Evolutionary conservation across 306 rosid genomes (phyloP).

Genomic region (Ammopiptanthus mongolicus): DNA sequence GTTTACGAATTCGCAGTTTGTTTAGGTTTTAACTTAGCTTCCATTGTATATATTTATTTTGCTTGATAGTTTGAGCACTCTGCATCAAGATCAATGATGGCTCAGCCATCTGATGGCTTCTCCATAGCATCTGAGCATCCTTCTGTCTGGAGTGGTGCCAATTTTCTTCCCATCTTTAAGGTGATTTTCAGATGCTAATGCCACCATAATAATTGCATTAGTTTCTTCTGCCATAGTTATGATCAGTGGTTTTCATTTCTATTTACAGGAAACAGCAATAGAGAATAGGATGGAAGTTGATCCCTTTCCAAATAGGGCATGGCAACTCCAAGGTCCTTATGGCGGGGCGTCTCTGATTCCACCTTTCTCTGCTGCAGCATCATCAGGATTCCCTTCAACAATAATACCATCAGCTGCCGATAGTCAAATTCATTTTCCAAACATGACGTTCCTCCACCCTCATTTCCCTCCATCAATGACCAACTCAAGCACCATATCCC

Average conservation of each 20-base stretch:
- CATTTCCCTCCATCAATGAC: conserved; percentile 46
- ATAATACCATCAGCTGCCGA: conserved; percentile 49
- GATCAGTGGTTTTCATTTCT: background rate
- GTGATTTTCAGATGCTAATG: conserved; percentile 29
- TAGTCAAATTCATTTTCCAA: conserved; percentile 49
- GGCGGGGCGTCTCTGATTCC: conserved; percentile 47
- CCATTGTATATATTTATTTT: background rate
- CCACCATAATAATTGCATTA: background rate
- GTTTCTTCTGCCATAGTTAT: background rate
- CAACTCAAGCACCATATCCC: conserved; percentile 33
- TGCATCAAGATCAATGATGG: conserved; percentile 36
- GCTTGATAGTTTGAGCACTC: conserved; percentile 48
- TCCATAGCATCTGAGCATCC: conserved; percentile 42
- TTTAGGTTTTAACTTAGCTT: background rate
- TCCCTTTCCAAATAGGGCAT: conserved; percentile 51
- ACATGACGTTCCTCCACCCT: conserved; percentile 33
- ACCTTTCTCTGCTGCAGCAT: conserved; percentile 91
- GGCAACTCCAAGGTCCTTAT: conserved; percentile 53
- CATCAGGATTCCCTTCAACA: conserved; percentile 97
- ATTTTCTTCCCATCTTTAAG: conserved; percentile 48
- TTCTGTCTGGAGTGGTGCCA: conserved; percentile 36
- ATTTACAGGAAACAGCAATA: conserved; percentile 72
- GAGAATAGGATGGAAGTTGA: conserved; percentile 58
- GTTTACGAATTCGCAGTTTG: background rate
- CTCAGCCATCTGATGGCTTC: conserved; percentile 42